phyloP scores from a whole-genome alignment of 2,329 filamentous ascomycete species.

The Alternaria dauci region DNA sequence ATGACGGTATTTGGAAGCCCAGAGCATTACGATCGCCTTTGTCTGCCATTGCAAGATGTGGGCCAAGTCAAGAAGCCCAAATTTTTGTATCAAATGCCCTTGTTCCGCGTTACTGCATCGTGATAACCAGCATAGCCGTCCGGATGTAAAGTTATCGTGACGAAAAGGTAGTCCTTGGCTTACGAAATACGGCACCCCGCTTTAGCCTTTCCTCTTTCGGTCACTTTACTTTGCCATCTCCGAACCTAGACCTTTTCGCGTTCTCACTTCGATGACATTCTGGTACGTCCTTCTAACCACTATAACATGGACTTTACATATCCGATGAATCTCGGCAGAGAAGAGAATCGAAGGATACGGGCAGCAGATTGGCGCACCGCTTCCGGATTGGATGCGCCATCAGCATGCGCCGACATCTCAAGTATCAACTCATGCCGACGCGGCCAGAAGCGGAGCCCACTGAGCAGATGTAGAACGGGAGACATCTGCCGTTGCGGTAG shows the following conservation, averaged over 20 bases:
- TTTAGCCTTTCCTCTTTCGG: neutral
- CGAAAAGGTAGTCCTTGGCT: neutral
- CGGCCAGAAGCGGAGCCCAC: slow-evolving; percentile 1
- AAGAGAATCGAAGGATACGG: neutral
- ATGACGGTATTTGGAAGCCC: neutral
- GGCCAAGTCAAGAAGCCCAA: neutral
- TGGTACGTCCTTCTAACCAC: neutral
- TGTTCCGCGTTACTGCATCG: neutral
- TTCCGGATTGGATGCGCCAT: neutral
- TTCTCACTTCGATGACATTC: neutral
- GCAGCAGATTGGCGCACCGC: neutral
- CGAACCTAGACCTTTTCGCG: neutral
- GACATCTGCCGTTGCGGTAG: slow-evolving; percentile 5
- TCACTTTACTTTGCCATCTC: neutral
- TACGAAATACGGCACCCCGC: neutral
- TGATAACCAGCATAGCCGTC: neutral
- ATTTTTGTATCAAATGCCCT: neutral
- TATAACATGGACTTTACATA: neutral
- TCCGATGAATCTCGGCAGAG: neutral
- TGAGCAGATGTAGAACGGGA: slow-evolving; percentile 3
- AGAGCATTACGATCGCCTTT: no score
- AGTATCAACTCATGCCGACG: neutral
- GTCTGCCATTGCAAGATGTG: neutral
- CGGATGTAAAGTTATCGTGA: neutral
- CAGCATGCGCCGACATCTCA: neutral